A percentile compares a stretch with the other conserved stretches of the same genome.
These are phyloP conservation scores for Hevea brasiliensis DNA, from an alignment of 345 rosid genomes.

Conservation along the genomic window DNA sequence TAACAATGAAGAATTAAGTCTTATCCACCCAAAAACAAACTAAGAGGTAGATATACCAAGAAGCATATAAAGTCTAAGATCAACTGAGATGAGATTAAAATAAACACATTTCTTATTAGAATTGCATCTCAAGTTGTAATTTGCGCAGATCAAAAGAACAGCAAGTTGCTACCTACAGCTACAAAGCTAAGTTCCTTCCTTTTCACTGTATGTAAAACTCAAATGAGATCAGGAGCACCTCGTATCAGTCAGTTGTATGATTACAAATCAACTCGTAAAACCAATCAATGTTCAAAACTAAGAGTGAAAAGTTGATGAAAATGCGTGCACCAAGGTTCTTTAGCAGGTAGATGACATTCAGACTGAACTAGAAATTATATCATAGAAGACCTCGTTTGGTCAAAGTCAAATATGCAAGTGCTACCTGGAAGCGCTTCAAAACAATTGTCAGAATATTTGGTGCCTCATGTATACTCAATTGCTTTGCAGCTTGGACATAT, in stretches of 20 bases:
- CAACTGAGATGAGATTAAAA: not conserved
- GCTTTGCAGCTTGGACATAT: conserved; percentile 78
- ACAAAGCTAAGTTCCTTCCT: not conserved
- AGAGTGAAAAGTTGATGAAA: not conserved
- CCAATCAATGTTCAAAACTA: too few relatives aligned
- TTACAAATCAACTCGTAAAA: not conserved
- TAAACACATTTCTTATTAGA: not conserved
- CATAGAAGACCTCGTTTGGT: not conserved
- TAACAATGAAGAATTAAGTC: conserved; percentile 1
- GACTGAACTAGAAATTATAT: not conserved
- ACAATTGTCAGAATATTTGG: conserved; percentile 88
- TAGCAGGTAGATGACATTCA: not conserved
- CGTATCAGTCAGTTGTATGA: not conserved
- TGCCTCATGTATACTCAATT: conserved; percentile 75
- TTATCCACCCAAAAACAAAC: not conserved
- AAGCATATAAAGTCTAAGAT: not conserved
- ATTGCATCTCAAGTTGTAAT: not conserved
- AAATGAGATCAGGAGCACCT: not conserved
- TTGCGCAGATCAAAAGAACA: not conserved
- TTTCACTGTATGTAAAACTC: not conserved
- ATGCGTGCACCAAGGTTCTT: not conserved
- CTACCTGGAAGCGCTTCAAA: conserved; percentile 84
- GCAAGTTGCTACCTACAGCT: not conserved
- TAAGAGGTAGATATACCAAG: not conserved
- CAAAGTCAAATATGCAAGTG: conserved; percentile 8